phyloP scores from a whole-genome alignment of 768 basidiomycete genomes.

The Trametes meyenii region DNA sequence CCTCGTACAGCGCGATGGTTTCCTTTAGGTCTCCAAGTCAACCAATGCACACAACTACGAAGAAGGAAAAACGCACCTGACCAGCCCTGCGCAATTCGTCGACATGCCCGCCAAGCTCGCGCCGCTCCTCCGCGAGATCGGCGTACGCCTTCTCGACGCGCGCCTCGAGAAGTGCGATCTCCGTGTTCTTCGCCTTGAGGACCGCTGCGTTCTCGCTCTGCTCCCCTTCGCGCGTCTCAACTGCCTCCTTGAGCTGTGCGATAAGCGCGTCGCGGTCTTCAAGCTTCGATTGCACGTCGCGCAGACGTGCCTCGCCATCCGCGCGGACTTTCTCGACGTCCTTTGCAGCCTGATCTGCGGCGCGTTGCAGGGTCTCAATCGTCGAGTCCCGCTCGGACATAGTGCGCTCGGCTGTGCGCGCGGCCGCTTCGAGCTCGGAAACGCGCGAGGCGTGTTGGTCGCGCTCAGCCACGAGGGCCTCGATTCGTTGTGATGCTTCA shows the following conservation, averaged over 20 bases:
- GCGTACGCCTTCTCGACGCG: slow-evolving; percentile 47
- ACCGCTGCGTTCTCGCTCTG: slow-evolving; percentile 53
- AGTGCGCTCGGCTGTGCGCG: slow-evolving; percentile 45
- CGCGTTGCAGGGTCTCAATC: slow-evolving; percentile 51
- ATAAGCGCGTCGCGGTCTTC: slow-evolving; percentile 48
- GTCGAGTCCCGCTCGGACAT: slow-evolving; percentile 48
- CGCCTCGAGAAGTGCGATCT: slow-evolving; percentile 57
- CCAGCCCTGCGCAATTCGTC: slow-evolving; percentile 88
- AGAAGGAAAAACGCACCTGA: slow-evolving; percentile 54
- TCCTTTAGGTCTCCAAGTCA: slow-evolving; percentile 51
- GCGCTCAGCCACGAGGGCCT: slow-evolving; percentile 45
- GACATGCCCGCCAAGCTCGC: slow-evolving; percentile 70
- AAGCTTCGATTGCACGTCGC: slow-evolving; percentile 48
- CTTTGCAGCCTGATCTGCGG: slow-evolving; percentile 38
- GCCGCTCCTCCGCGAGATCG: slow-evolving; percentile 60
- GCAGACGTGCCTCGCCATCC: slow-evolving; percentile 47
- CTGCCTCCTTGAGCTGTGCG: slow-evolving; percentile 52
- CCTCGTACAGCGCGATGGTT: slow-evolving; percentile 95
- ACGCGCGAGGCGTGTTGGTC: slow-evolving; percentile 45
- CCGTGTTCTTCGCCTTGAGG: slow-evolving; percentile 59
- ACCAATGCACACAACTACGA: slow-evolving; percentile 1
- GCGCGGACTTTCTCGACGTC: slow-evolving; percentile 50
- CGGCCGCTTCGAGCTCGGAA: slow-evolving; percentile 45
- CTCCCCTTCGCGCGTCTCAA: slow-evolving; percentile 53
- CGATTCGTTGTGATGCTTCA: slow-evolving; percentile 24